Base-by-base conservation (phyloP, 2,329 filamentous ascomycete species). In the Diatrype stigma region DNA sequence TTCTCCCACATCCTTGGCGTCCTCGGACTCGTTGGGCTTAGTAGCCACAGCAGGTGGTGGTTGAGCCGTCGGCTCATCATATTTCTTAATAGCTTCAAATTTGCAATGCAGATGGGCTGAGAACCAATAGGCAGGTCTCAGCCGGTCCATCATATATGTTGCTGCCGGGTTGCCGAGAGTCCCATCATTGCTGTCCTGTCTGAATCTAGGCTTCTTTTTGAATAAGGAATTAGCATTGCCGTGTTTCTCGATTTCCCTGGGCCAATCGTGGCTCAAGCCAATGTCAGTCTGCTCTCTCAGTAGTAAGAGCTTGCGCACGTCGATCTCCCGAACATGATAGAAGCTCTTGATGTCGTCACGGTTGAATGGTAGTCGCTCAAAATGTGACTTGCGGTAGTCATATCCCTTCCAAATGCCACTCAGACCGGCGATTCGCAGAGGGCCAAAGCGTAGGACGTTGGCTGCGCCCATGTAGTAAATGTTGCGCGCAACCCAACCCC, bases 401-500 rank as follows among this genome's bases (percentile, higher is more conserved):
- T 86, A 87, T 2, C 85, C 87, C 68, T 96, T 96, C 89, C 90
- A 99, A 56, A 99, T 99, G 6, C 94, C 94, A 48, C 90, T 94
- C 67, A 97, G 76, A 5, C 87, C 93, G 34, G 90, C 89, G 55
- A 99, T 96, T 21, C 94, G 85, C 46, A 99, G 73, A 1, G 89
- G 87, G 0, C 93, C 93, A 30, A 95, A 76, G 17, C 87, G 85
- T 38, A 99, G 67, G 8, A 99, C 86, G 65, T 96, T 96, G 53
- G 94, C 90, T 32, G 91, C 90, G 46, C 94, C 94, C 68, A 97
- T 80, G 71, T 96, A 99, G 76, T 96, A 99, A 56, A 99, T 97
- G 60, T 94, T 96, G 8, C 90, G 91, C 7, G 93, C 93, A 6
- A 90, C 94, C 94, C 94, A 99, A 47, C 94, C 94, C 47, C 94